Conservation (phyloP, 1,284 basidiomycete genomes). For the Leccinum fuscescens region DNA sequence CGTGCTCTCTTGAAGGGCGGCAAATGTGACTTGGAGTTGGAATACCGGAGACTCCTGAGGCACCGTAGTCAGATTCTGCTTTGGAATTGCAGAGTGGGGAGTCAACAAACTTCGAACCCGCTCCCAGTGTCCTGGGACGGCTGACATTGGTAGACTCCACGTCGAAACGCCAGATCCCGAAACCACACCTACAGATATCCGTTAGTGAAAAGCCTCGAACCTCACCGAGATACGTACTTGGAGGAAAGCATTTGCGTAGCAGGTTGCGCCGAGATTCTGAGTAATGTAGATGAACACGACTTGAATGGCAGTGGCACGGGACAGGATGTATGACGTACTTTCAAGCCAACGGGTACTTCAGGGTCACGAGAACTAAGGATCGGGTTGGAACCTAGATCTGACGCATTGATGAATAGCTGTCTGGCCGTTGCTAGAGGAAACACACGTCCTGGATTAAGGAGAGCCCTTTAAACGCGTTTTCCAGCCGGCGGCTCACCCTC, state of each 20-base stretch:
- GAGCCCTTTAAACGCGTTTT: slow-evolving; percentile 18
- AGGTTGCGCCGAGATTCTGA: slow-evolving; percentile 90
- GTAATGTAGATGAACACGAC: neutral
- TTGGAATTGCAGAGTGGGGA: neutral
- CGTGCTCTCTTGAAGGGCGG: slow-evolving; percentile 73
- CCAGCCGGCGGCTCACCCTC: slow-evolving; percentile 42
- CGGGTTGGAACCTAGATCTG: slow-evolving; percentile 56
- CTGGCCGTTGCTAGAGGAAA: slow-evolving; percentile 46
- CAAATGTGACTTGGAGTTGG: slow-evolving; percentile 75
- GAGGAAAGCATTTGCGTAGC: slow-evolving; percentile 89
- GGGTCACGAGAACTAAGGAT: slow-evolving; percentile 46
- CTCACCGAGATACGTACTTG: slow-evolving; percentile 50
- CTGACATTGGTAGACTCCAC: slow-evolving; percentile 53
- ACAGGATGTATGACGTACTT: slow-evolving; percentile 41
- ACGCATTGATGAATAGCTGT: slow-evolving; percentile 51
- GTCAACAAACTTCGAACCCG: slow-evolving; percentile 49
- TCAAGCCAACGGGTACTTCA: slow-evolving; percentile 74
- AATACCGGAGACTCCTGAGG: slow-evolving; percentile 68
- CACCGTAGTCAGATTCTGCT: slow-evolving; percentile 9
- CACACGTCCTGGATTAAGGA: slow-evolving; percentile 11
- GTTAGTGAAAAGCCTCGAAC: slow-evolving; percentile 4
- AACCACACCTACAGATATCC: slow-evolving; percentile 51
- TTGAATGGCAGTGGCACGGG: neutral
- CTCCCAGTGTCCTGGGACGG: slow-evolving; percentile 43
- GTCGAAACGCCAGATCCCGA: slow-evolving; percentile 59